These are phyloP conservation scores for Musa beccarii DNA, from an alignment of 176 grass and related monocot genomes.

Conservation along the genomic window DNA sequence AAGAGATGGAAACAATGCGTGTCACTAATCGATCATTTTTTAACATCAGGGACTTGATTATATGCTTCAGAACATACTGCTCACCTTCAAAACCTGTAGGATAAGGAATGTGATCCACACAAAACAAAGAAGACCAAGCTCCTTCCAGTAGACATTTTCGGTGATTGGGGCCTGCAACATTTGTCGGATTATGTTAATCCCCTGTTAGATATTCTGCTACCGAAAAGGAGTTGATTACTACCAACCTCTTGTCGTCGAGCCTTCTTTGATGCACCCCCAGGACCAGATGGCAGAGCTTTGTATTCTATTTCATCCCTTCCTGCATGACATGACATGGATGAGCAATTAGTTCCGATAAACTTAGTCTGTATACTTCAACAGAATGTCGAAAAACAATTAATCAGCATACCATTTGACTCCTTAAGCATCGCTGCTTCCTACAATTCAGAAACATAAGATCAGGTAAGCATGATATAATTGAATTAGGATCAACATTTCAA, in stretches of 20 bases:
- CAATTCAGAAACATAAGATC: neutral
- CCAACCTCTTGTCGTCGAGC: neutral
- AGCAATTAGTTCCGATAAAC: neutral
- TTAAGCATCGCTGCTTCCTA: constrained; percentile 5
- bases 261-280: neutral
- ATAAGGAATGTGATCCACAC: constrained; percentile 13
- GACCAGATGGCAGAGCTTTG: constrained; percentile 1
- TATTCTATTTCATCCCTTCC: constrained; percentile 2
- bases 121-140: constrained; percentile 16
- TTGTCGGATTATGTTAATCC: neutral
- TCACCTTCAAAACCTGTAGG: constrained; percentile 13
- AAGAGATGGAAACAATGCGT: neutral
- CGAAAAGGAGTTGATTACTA: neutral
- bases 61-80: neutral
- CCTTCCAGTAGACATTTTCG: constrained; percentile 21
- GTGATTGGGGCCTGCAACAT: constrained; percentile 2
- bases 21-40: neutral
- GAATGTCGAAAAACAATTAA: neutral
- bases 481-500: neutral
- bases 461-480: neutral
- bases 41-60: neutral
- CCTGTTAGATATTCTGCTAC: neutral
- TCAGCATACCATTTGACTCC: constrained; percentile 3
- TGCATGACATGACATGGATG: neutral
- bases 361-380: neutral